Conservation (phyloP, 495 filamentous ascomycete genomes). For the Bathelium albidoporum region DNA sequence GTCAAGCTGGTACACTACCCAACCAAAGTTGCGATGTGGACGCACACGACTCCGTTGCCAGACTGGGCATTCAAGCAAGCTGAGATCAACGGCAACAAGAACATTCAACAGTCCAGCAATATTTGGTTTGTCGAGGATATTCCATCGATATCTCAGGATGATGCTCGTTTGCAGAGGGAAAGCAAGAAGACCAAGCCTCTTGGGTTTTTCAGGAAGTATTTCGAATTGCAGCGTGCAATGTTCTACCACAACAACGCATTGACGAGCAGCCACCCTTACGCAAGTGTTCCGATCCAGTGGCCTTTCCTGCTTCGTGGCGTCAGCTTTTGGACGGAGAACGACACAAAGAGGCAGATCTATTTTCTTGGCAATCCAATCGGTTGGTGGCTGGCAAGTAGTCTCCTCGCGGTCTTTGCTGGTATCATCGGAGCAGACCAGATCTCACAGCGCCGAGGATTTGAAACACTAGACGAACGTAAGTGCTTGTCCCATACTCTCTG, state of each 20-base stretch:
- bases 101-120: constrained; percentile 78
- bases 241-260: constrained; percentile 98
- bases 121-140: constrained; percentile 91
- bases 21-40: constrained; percentile 98
- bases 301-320: constrained; percentile 93
- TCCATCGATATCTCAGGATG: constrained; percentile 60
- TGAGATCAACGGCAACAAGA: constrained; percentile 99
- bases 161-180: constrained; percentile 57
- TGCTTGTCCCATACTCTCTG: constrained; percentile 17
- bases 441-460: constrained; percentile 79
- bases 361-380: constrained; percentile 95
- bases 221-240: constrained; percentile 95
- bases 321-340: constrained; percentile 98
- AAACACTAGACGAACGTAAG: constrained; percentile 90
- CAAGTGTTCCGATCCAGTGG: constrained; percentile 92
- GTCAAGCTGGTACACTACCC: constrained; percentile 93
- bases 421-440: constrained; percentile 90
- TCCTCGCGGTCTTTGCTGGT: constrained; percentile 87
- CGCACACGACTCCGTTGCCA: constrained; percentile 81
- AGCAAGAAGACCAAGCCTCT: constrained; percentile 67
- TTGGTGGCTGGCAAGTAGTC: constrained; percentile 90
- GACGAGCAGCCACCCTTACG: constrained; percentile 92
- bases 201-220: constrained; percentile 86
- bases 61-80: constrained; percentile 97
- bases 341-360: constrained; percentile 94